Percentiles rank a stretch among this genome's conserved stretches.
These are phyloP conservation scores for Petunia axillaris DNA, from an alignment of 257 asterid genomes.

Conservation along the genomic window DNA sequence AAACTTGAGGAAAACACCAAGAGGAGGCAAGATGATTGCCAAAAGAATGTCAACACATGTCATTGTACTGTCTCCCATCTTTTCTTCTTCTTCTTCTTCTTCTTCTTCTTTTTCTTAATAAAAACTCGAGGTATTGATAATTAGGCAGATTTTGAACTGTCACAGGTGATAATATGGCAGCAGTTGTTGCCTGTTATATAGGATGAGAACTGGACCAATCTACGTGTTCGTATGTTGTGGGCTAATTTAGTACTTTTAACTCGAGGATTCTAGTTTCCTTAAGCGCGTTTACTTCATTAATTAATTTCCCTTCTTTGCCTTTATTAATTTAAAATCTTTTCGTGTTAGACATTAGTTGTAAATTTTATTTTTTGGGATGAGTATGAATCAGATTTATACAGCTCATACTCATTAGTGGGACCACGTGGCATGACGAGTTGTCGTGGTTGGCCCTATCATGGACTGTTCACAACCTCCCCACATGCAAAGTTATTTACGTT, in stretches of 20 bases:
- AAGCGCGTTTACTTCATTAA: constrained; percentile 6
- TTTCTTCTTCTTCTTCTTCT: background rate
- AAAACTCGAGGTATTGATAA: too few relatives aligned
- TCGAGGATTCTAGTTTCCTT: background rate
- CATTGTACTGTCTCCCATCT: constrained; percentile 53
- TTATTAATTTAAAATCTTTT: background rate
- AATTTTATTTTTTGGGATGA: background rate
- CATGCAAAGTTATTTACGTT: background rate
- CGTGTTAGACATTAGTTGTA: too few relatives aligned
- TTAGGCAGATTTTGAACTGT: background rate
- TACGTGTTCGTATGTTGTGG: background rate
- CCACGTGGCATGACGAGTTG: constrained; percentile 27
- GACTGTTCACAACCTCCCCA: background rate
- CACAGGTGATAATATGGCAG: too few relatives aligned
- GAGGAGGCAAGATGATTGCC: constrained; percentile 88
- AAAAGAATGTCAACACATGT: constrained; percentile 62
- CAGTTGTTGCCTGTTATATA: background rate
- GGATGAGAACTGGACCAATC: background rate
- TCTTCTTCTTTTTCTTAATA: background rate
- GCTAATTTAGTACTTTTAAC: background rate
- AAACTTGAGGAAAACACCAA: constrained; percentile 80
- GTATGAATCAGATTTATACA: background rate
- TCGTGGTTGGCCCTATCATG: too few relatives aligned
- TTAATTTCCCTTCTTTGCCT: background rate
- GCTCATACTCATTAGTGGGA: background rate